Conservation (phyloP, 768 basidiomycete species). For the Auricularia auricula-judae region DNA sequence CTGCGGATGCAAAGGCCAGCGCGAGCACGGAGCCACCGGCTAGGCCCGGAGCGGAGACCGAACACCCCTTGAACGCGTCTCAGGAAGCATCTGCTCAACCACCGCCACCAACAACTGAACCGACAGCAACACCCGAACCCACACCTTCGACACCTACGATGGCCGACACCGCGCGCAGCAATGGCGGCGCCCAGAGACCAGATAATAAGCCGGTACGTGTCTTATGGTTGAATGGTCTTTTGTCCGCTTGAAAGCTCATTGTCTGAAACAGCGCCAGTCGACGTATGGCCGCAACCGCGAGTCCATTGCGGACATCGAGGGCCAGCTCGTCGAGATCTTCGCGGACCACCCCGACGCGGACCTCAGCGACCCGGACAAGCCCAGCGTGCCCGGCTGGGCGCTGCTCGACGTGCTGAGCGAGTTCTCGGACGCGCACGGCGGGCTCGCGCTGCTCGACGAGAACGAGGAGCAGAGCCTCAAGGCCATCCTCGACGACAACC, state of each 20-base stretch:
- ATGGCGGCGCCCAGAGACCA: too few species aligned
- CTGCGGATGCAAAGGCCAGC: not conserved
- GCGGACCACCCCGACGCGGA: conserved; percentile 49
- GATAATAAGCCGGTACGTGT: too few species aligned
- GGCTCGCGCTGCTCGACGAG: conserved; percentile 49
- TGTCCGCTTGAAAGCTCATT: not conserved
- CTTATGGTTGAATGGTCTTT: too few species aligned
- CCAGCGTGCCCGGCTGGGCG: conserved; percentile 58
- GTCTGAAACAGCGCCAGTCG: conserved; percentile 14
- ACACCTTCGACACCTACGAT: not conserved
- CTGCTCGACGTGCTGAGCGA: conserved; percentile 59
- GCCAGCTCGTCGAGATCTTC: conserved; percentile 58
- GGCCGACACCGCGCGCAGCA: not conserved
- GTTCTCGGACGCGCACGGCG: conserved; percentile 49
- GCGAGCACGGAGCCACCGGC: not conserved
- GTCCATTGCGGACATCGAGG: conserved; percentile 60
- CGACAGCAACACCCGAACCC: not conserved
- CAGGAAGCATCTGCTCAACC: not conserved
- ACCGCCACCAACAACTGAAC: too few species aligned
- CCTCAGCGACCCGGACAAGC: conserved; percentile 45
- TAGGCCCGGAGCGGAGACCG: not conserved
- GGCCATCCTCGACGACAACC: conserved; percentile 42
- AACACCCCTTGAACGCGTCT: not conserved
- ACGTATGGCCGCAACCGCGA: conserved; percentile 51
- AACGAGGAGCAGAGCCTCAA: conserved; percentile 55